Conservation (phyloP, 345 rosid genomes). For the Viola odorata region DNA sequence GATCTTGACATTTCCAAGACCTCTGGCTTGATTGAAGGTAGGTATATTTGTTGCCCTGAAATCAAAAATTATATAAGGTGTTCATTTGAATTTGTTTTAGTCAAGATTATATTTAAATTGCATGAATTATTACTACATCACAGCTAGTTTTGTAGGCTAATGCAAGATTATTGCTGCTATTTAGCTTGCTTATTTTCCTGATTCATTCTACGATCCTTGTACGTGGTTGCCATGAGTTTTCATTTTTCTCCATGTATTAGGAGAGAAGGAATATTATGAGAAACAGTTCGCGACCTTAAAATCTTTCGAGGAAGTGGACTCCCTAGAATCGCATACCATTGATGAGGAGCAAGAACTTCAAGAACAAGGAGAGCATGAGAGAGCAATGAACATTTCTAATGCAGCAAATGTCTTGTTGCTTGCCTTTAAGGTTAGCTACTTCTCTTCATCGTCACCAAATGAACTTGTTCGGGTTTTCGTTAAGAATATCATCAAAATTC, state of each 20-base stretch:
- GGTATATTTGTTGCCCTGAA: too few relatives aligned
- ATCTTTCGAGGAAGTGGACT: constrained; percentile 77
- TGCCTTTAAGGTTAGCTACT: constrained; percentile 51
- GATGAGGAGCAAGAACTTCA: constrained; percentile 24
- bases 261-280: constrained; percentile 70
- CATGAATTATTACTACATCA: too few relatives aligned
- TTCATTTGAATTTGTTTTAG: background rate
- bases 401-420: constrained; percentile 66
- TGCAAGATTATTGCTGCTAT: background rate
- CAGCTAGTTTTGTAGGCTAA: too few relatives aligned
- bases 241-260: constrained; percentile 20
- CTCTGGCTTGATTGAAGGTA: constrained; percentile 48
- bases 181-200: background rate
- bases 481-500: background rate
- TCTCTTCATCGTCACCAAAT: background rate
- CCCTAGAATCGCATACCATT: constrained; percentile 21
- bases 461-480: too few relatives aligned
- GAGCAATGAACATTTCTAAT: constrained; percentile 78
- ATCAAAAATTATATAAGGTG: too few relatives aligned
- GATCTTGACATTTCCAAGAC: constrained; percentile 45
- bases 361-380: constrained; percentile 50
- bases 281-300: constrained; percentile 61
- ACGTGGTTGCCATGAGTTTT: background rate
- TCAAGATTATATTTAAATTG: background rate
- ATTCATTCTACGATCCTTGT: background rate